phyloP scores from a whole-genome alignment of 2,329 filamentous ascomycete genomes.

The Diaporthe citrichinensis region DNA sequence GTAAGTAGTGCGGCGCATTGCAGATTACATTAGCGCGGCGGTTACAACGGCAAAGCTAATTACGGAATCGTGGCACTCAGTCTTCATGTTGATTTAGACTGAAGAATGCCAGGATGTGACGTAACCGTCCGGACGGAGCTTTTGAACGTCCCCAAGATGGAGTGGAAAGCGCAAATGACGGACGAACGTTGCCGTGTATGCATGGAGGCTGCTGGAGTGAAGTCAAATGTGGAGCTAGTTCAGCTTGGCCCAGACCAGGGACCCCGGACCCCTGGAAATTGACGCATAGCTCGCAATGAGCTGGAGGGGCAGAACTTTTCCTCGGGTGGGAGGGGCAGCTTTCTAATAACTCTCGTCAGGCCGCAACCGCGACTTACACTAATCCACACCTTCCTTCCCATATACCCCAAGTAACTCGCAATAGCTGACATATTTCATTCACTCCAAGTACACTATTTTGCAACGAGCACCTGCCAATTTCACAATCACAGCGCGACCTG shows the following conservation, averaged over 20 bases:
- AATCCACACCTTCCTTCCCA: background rate
- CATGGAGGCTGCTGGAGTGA: too few species aligned
- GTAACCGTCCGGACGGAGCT: too few species aligned
- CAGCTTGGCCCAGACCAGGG: background rate
- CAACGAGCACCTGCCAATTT: background rate
- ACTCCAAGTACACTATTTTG: background rate
- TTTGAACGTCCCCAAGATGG: background rate
- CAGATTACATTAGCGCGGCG: background rate
- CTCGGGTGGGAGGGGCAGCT: background rate
- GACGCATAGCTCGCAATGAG: background rate
- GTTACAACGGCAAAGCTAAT: too few species aligned
- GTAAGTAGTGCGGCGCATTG: background rate
- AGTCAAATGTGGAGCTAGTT: background rate
- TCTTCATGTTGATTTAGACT: too few species aligned
- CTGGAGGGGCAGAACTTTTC: conserved; percentile 28
- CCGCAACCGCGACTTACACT: background rate
- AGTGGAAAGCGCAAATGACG: background rate
- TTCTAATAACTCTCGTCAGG: background rate
- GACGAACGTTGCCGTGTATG: too few species aligned
- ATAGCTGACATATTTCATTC: background rate
- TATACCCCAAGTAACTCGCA: too few species aligned
- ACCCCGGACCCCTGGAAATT: background rate
- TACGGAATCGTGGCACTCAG: too few species aligned
- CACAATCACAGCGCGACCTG: background rate
- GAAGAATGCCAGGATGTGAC: too few species aligned